Evolutionary conservation across 2,329 filamentous ascomycete genomes (phyloP).

Genomic region (Cercospora zeae-maydis): DNA sequence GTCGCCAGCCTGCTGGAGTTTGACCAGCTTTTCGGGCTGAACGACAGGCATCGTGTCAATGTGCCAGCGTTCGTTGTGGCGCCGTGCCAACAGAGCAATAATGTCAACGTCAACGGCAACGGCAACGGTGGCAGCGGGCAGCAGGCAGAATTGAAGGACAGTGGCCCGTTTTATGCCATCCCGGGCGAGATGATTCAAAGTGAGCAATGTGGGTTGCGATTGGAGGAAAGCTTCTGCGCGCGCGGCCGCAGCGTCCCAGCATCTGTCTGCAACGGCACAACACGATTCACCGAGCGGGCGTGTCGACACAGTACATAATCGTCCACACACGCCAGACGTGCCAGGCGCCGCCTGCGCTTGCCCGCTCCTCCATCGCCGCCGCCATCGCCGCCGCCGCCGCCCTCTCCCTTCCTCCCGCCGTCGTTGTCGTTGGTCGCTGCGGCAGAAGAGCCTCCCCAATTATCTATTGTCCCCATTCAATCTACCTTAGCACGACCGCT

Average conservation of each 20-base stretch:
- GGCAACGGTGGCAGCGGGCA: background rate
- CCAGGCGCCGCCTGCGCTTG: background rate
- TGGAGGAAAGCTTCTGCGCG: constrained; percentile 1
- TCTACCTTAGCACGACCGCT: background rate
- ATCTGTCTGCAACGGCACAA: background rate
- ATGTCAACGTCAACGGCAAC: no score
- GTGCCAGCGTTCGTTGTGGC: background rate
- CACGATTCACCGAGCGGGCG: background rate
- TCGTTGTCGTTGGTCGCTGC: background rate
- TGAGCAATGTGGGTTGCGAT: background rate
- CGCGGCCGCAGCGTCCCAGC: background rate
- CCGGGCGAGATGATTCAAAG: background rate
- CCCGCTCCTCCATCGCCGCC: background rate
- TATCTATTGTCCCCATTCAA: background rate
- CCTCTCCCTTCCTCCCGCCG: background rate
- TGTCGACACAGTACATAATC: background rate
- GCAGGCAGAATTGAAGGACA: background rate
- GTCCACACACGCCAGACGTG: background rate
- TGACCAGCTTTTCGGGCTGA: constrained; percentile 81
- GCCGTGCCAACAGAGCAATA: constrained; percentile 3
- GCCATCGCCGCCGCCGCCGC: background rate
- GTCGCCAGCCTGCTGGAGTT: constrained; percentile 80
- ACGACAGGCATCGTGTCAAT: constrained; percentile 75
- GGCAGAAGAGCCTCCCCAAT: background rate
- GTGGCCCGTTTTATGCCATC: background rate